These are phyloP conservation scores for Solanum dulcamara DNA, from an alignment of 257 asterid species.

Conservation along the genomic window DNA sequence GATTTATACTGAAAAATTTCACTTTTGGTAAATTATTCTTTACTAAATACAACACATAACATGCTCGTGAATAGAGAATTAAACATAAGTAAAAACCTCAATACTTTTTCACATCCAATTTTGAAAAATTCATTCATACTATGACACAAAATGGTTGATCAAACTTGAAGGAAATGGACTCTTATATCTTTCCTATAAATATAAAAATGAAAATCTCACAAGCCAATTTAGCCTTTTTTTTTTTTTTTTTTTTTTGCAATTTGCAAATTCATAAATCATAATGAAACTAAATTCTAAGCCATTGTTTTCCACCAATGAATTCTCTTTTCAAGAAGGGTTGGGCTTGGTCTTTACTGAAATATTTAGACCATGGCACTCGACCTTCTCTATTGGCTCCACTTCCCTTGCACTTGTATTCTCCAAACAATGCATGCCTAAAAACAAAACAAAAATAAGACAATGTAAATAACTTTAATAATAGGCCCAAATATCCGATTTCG, in stretches of 20 bases:
- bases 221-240: background rate
- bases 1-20: too few species aligned
- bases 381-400: slow-evolving; percentile 44
- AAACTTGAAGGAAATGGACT: background rate
- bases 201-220: background rate
- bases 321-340: slow-evolving; percentile 22
- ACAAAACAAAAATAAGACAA: background rate
- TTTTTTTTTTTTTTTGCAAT: background rate
- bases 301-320: slow-evolving; percentile 42
- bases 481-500: background rate
- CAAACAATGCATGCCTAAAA: slow-evolving; percentile 50
- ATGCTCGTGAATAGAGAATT: background rate
- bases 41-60: background rate
- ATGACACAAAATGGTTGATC: background rate
- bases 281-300: slow-evolving; percentile 36
- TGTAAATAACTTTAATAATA: background rate
- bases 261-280: background rate
- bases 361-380: slow-evolving; percentile 51
- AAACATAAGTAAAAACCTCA: too few species aligned
- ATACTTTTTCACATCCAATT: background rate
- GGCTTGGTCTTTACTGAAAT: slow-evolving; percentile 24
- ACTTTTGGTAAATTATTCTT: background rate
- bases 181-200: background rate
- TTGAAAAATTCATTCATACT: background rate
- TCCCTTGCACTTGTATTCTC: slow-evolving; percentile 58